Conservation (phyloP, 2,329 filamentous ascomycete genomes). For the Dendrostoma leiphaemia region DNA sequence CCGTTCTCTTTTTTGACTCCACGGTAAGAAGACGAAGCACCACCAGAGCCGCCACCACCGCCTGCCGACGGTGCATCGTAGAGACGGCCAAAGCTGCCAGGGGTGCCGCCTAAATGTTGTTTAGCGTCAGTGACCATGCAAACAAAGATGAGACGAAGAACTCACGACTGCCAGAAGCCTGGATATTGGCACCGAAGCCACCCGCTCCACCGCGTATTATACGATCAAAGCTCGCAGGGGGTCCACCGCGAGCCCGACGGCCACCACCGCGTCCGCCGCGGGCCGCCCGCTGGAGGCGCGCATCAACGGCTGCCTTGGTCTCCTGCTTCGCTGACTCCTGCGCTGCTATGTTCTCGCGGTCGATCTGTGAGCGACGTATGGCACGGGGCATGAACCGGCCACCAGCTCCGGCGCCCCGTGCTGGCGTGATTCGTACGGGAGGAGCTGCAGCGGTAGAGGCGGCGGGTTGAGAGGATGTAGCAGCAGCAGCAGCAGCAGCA, state of each 20-base stretch:
- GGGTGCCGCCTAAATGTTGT: conserved; percentile 2
- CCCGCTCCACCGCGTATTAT: conserved; percentile 11
- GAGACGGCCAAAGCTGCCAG: conserved; percentile 9
- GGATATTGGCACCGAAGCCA: conserved; percentile 14
- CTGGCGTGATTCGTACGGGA: conserved; percentile 1
- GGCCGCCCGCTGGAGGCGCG: conserved; percentile 20
- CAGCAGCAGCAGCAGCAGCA: not conserved
- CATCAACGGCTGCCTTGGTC: conserved; percentile 30
- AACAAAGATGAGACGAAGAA: not conserved
- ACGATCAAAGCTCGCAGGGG: conserved; percentile 19
- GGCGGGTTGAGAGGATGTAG: conserved; percentile 1
- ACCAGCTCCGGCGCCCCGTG: conserved; percentile 14
- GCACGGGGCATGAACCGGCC: conserved; percentile 32
- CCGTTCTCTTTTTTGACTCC: conserved; percentile 13
- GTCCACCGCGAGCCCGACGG: conserved; percentile 23
- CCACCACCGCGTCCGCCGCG: conserved; percentile 27
- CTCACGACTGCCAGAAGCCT: conserved; percentile 11
- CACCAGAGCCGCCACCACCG: conserved; percentile 5
- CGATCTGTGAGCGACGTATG: conserved; percentile 32
- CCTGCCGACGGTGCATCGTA: conserved; percentile 16
- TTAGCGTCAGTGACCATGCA: not conserved
- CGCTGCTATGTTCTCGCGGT: conserved; percentile 34
- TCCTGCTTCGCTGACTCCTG: conserved; percentile 31
- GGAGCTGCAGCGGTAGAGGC: conserved; percentile 4
- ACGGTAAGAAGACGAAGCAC: not conserved